Evolutionary conservation across 1,139 yeast genomes (phyloP), one percentile per base, ranked within the genome.

Genomic region (Suhomyces guaymorum): DNA sequence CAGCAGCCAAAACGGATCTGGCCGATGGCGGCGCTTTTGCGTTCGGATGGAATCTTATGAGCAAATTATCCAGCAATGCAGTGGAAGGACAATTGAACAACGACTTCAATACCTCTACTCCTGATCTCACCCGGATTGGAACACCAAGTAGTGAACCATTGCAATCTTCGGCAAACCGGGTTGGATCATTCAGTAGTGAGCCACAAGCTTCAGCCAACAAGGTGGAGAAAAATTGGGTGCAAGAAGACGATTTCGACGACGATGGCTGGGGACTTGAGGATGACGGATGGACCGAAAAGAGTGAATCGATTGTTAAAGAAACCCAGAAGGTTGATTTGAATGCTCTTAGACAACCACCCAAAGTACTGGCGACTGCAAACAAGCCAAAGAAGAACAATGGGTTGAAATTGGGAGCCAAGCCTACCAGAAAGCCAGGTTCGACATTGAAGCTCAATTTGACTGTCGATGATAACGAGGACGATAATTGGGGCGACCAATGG

Each of bases 381-480:
- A 28, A 39, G 12, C 33, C 52, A 39, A 48, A 46, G 39, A 56
- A 51, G 37, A 32, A 55, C 13, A 45, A 52, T 24, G 43, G 43
- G n/a, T 52, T 64, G 44, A 61, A 60, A 32, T 51, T 66, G 22
- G 69, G 70, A 1, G 37, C 46, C 19, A 52, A 44, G 25, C 26
- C 50, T 5, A 37, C 44, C 15, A 42, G 46, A 35, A 49, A 51
- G 24, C 55, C 63, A 2, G 56, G 51, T 4, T 54, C 65, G 1
- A 48, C 57, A 3, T 52, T 73, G 27, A 67, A 70, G 29, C 52
- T 73, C 36, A 61, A 70, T 30, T 48, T 72, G 9, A 69, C 59
- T 7, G 60, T 55, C 11, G 73, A 63, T 10, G 67, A 63, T 7
- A 73, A 66, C 15, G 80, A 70, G 10, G 80, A 70, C 34, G 77